Percentiles rank a stretch among this genome's conserved stretches.
phyloP scores from a whole-genome alignment of 2,329 filamentous ascomycete species.

The Aspergillus aculeatus region DNA sequence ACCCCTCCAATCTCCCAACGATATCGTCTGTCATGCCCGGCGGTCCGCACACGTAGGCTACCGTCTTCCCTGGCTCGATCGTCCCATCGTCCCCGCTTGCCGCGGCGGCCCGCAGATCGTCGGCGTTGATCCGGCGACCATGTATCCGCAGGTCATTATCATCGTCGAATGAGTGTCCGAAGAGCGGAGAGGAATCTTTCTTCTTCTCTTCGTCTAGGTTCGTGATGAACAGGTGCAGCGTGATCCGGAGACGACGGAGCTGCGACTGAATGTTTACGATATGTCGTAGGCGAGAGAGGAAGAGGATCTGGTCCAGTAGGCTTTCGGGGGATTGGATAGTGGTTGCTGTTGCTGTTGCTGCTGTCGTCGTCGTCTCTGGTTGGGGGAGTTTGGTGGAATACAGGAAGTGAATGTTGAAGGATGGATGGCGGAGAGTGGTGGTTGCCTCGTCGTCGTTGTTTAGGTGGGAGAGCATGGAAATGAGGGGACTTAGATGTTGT shows the following conservation, averaged over 20 bases:
- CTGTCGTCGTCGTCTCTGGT: constrained; percentile 12
- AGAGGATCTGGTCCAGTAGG: constrained; percentile 42
- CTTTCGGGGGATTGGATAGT: neutral
- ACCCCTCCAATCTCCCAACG: constrained; percentile 43
- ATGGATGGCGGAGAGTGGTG: constrained; percentile 25
- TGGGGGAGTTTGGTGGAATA: constrained; percentile 56
- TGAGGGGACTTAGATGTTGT: constrained; percentile 56
- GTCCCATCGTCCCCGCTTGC: constrained; percentile 31
- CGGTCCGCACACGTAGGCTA: constrained; percentile 68
- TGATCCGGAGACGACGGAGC: constrained; percentile 28
- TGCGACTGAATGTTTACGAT: constrained; percentile 33
- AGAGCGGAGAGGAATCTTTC: neutral
- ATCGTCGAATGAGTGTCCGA: constrained; percentile 8
- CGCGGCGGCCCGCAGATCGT: constrained; percentile 37
- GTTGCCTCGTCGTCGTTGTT: constrained; percentile 43
- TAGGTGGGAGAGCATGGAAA: constrained; percentile 69
- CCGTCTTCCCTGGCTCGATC: constrained; percentile 35
- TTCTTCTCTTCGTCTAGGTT: constrained; percentile 15
- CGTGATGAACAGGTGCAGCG: constrained; percentile 38
- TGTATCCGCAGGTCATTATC: constrained; percentile 28
- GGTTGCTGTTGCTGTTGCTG: too few relatives aligned
- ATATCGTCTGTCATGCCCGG: constrained; percentile 68
- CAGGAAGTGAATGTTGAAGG: constrained; percentile 56
- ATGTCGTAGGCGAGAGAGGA: constrained; percentile 46
- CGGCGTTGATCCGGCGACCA: constrained; percentile 33